These are phyloP conservation scores for Blastobotrys aristatus DNA, from an alignment of 1,139 yeast genomes.

Conservation along the genomic window DNA sequence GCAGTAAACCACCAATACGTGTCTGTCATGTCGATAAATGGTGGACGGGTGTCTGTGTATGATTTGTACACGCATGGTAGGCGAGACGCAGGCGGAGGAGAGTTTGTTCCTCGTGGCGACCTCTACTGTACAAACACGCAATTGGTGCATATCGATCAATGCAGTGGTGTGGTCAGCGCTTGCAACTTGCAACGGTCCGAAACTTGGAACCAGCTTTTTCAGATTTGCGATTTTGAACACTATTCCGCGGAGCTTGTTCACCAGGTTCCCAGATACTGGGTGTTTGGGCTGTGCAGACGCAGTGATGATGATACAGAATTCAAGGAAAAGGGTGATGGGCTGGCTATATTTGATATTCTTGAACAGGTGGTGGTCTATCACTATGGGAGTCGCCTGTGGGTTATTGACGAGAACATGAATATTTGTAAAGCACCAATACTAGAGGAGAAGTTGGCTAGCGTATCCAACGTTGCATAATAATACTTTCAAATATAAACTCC, in stretches of 20 bases:
- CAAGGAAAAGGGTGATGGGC: background rate
- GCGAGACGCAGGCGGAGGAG: background rate
- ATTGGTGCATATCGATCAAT: background rate
- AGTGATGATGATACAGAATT: too few relatives aligned
- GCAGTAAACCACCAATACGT: slow-evolving; percentile 2
- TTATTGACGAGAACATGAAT: background rate
- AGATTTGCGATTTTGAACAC: background rate
- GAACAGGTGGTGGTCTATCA: background rate
- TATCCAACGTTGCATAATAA: too few relatives aligned
- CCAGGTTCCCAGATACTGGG: slow-evolving; percentile 1
- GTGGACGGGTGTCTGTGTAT: background rate
- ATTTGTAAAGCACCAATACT: background rate
- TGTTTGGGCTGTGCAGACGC: too few relatives aligned
- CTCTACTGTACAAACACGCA: background rate
- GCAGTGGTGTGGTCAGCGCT: background rate
- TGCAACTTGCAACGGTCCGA: background rate
- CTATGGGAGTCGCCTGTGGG: background rate
- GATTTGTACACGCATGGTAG: slow-evolving; percentile 4
- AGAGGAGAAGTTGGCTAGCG: too few relatives aligned
- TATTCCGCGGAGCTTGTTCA: background rate
- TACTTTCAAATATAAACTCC: too few relatives aligned
- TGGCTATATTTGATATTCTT: slow-evolving; percentile 2
- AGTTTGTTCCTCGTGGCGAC: background rate
- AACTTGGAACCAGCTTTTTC: background rate
- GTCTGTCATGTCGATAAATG: background rate